These are phyloP conservation scores for Pinus taeda DNA, from an alignment of 75 land plant species.

Conservation along the genomic window DNA sequence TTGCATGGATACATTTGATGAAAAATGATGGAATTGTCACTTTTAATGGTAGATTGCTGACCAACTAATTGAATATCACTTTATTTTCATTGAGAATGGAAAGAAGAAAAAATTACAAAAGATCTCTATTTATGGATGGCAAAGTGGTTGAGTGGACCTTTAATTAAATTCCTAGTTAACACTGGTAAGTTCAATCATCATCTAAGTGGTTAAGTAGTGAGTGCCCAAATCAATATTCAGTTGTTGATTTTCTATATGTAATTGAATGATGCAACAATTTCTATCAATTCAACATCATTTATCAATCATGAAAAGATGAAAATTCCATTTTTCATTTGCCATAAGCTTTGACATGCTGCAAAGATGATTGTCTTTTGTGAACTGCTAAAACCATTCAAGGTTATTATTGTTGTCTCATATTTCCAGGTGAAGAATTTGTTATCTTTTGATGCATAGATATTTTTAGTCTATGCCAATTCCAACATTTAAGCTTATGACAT, in stretches of 20 bases:
- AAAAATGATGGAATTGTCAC: too few relatives aligned
- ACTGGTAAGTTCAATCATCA: slow-evolving; percentile 48
- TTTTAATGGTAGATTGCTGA: too few relatives aligned
- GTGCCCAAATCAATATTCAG: background rate
- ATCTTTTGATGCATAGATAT: background rate
- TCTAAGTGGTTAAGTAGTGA: background rate
- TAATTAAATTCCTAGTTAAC: slow-evolving; percentile 87
- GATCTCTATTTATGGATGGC: slow-evolving; percentile 55
- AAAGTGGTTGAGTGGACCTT: slow-evolving; percentile 86
- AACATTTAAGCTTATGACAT: background rate
- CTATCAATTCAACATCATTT: background rate
- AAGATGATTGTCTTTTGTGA: background rate
- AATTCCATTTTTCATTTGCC: background rate
- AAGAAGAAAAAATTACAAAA: too few relatives aligned
- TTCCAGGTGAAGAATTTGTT: background rate
- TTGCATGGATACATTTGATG: too few relatives aligned
- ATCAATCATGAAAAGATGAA: background rate
- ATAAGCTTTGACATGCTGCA: background rate
- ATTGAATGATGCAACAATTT: background rate
- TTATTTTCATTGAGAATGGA: too few relatives aligned
- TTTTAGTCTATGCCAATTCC: background rate
- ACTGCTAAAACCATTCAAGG: background rate
- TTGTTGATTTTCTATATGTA: background rate
- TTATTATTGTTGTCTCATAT: background rate
- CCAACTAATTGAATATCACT: too few relatives aligned